Base-by-base conservation (phyloP, 495 filamentous ascomycete genomes). In the Cudoniella acicularis region DNA sequence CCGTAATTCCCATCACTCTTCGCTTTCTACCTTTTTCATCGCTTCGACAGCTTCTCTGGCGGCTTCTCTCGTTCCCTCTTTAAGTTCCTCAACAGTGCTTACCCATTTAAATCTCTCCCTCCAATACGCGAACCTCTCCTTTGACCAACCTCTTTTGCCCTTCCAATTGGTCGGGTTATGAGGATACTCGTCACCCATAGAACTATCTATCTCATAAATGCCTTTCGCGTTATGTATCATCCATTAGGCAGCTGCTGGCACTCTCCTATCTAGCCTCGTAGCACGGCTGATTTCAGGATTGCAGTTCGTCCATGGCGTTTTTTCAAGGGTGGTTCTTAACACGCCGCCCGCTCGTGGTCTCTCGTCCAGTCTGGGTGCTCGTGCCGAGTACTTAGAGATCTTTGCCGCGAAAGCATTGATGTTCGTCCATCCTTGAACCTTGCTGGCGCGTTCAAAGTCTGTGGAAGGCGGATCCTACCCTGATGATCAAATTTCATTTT, bases 121-220 rank as follows among this genome's bases (percentile, higher is more conserved):
- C 61, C 61, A 60, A 27, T 43, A 60, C 2, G 36, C 18, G 52
- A 56, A 64, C n/a, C 61, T 51, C 8, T 49, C 50, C 36, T 56
- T 50, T 20, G 51, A 55, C 61, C 61, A 64, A 2, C 50, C 57
- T 22, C 52, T 58, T 20, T 64, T 47, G 13, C 21, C 20, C 0
- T 53, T 53, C 45, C 50, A 64, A 27, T 53, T 60, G 17, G 61
- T 51, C 3, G 17, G 26, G 13, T 26, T 59, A 13, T 56, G 43
- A 4, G 50, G 51, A 18, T 56, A 51, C 9, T 41, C 36, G 36
- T 16, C 36, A 9, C 9, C 16, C 36, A 41, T 41, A 9, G 36
- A 16, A 9, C 36, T 16, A 41, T 41, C 16, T 16, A 41, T 41
- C 36, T 41, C 36, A 41, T 41, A 41, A 9, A 41, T 41, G 36